Percentiles rank a stretch among this genome's conserved stretches.
These are phyloP conservation scores for Ascochyta viciae-villosae DNA, from an alignment of 2,329 filamentous ascomycete species.

Conservation along the genomic window DNA sequence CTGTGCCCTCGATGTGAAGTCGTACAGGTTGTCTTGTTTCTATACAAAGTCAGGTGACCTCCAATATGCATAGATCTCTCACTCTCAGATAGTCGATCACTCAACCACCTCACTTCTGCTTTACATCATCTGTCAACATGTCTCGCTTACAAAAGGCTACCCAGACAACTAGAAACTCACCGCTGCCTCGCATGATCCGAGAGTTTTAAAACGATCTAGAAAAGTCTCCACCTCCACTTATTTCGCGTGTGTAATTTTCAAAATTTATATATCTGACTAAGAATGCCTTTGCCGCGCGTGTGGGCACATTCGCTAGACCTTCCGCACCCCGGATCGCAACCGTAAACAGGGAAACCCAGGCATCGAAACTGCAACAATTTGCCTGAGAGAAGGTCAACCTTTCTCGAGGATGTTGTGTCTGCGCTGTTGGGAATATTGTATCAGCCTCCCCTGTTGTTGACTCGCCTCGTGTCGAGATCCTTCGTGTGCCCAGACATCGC, in stretches of 20 bases:
- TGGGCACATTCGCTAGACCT: slow-evolving; percentile 8
- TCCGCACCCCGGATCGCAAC: neutral
- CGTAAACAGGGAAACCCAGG: neutral
- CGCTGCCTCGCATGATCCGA: no score
- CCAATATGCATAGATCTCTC: no score
- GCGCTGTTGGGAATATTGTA: no score
- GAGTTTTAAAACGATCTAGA: neutral
- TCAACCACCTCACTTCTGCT: no score
- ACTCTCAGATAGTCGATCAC: no score
- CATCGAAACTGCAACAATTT: slow-evolving; percentile 5
- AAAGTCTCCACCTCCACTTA: neutral
- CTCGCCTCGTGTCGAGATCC: neutral
- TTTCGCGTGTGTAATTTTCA: neutral
- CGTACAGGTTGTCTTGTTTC: neutral
- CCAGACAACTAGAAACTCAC: no score
- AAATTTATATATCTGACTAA: no score
- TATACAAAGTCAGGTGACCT: neutral
- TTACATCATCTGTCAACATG: no score
- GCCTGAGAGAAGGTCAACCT: neutral
- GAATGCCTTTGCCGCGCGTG: no score
- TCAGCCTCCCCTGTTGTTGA: neutral
- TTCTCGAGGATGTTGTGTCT: neutral
- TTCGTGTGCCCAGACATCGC: slow-evolving; percentile 7
- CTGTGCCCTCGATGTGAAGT: no score
- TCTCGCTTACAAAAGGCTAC: no score